Evolutionary conservation across 306 rosid genomes (phyloP), one percentile per base, ranked within the genome.

Genomic region (Gastrolobium villosum): DNA sequence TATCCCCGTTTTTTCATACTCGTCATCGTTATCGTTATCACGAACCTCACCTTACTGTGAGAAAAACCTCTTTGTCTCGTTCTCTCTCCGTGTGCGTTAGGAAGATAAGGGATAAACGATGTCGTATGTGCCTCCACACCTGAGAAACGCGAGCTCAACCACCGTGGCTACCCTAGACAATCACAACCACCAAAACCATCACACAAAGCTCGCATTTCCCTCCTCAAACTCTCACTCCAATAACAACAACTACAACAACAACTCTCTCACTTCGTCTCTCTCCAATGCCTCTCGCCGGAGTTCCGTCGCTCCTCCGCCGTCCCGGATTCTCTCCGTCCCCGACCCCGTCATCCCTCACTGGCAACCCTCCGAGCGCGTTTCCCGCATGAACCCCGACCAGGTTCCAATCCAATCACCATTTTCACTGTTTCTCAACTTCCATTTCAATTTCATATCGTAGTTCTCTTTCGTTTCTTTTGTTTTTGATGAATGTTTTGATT

Each of bases 61-160:
- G 3, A 34, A 65, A 5, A 49, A 11, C 50, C 61, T 54, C n/a
- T 32, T 32, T 14, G 3, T 5, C 7, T 3, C 5, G 6, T 34
- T 7, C 45, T 26, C n/a, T 39, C 30, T 28, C 8, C 45, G 31
- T 20, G 26, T 34, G 31, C 32, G 39, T 67, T 0, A 72, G 9
- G 53, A 65, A 63, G 45, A n/a, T 10, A 13, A 35, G 30, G 3
- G 2, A 53, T 20, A 80, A 86, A 87, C 93, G 87, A 92, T 92
- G 97, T 90, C 97, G 86, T 92, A 92, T 54, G 93, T 90, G 26
- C 97, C 97, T 71, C 97, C 97, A 4, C 97, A 87, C 86, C 87
- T 89, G 40, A 86, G 97, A 56, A 84, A 81, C 86, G 82, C 88
- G 1, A 66, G 55, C 83, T 77, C 93, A 56, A 81, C 89, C 49